A percentile compares a stretch with the other conserved stretches of the same genome.
These are phyloP conservation scores for Seiridium cupressi DNA, from an alignment of 2,329 filamentous ascomycete species.

Conservation along the genomic window DNA sequence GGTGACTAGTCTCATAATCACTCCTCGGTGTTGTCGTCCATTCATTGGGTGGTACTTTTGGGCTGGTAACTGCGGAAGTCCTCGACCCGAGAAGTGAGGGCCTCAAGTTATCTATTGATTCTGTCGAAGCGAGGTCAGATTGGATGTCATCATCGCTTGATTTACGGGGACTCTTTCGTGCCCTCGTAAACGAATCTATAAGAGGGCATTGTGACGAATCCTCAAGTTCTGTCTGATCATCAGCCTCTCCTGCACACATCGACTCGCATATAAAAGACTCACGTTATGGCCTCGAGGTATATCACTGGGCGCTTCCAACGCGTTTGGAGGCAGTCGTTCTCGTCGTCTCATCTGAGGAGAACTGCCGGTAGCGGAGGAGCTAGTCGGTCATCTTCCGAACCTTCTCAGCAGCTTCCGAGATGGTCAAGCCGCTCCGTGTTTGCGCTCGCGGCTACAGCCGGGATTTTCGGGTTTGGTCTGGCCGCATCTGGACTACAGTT, in stretches of 20 bases:
- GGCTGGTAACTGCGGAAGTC: neutral
- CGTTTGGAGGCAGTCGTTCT: conserved; percentile 17
- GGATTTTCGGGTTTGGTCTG: conserved; percentile 27
- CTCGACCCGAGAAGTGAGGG: neutral
- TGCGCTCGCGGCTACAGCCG: conserved; percentile 25
- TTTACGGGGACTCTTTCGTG: too few species aligned
- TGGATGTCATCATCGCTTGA: neutral
- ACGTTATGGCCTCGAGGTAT: conserved; percentile 18
- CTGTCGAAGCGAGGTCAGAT: neutral
- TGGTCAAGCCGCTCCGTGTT: conserved; percentile 29
- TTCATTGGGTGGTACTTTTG: neutral
- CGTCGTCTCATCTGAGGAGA: conserved; percentile 12
- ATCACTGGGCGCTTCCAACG: conserved; percentile 16
- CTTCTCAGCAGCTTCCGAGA: conserved; percentile 13
- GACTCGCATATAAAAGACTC: neutral
- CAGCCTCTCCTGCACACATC: neutral
- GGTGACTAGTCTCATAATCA: neutral
- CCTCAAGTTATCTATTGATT: too few species aligned
- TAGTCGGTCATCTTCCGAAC: conserved; percentile 12
- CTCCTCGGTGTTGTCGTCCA: neutral
- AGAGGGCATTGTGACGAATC: neutral
- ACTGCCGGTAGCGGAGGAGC: conserved; percentile 13
- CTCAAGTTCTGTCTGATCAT: neutral
- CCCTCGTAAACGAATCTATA: too few species aligned
- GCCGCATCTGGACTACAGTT: conserved; percentile 22